Base-by-base conservation (phyloP, 345 rosid genomes). In the Eucalyptus caleyi region DNA sequence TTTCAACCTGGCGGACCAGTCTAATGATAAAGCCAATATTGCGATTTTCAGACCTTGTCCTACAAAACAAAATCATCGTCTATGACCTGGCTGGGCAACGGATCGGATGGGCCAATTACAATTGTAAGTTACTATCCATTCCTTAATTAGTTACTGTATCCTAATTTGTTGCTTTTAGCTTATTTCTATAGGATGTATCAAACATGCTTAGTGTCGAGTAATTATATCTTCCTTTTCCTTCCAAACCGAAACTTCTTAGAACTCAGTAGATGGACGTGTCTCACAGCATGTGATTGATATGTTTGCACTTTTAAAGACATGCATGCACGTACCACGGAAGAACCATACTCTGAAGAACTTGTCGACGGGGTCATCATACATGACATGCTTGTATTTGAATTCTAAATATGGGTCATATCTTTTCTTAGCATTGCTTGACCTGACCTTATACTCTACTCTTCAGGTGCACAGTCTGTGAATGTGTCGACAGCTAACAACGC, bases 21-120 rank as follows among this genome's bases (percentile, higher is more conserved):
- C 83, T 40, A 77, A 21, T 77, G 83, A 77, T 77, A 40, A 40
- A 77, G 83, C 83, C 83, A 77, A 77, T 77, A 21, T 89, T 62
- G 30, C 30, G 44, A 47, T 77, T 88, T 91, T 94, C 95, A 97
- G 99, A 97, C 93, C 93, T 97, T 88, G 95, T 97, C 92, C 93
- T 97, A 27, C 97, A 96, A 90, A 98, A 97, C 95, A 97, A 97
- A 89, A 95, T 97, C 14, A 30, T 97, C 87, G 96, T 97, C 88
- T 97, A 97, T 62, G 98, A 97, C 91, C 87, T 97, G 87, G 98
- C 91, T 18, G 95, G 95, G 90, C 99, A 96, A 91, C 95, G 94
- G 90, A 92, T 97, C 16, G 99, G 99, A 93, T 97, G 99, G 99
- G 81, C 96, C 44, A 94, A 94, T 90, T 96, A 96, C 49, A 95